Evolutionary conservation across 768 basidiomycete species (phyloP), one percentile per base, ranked within the genome.

Genomic region (Porpolomopsis calyptriformis): DNA sequence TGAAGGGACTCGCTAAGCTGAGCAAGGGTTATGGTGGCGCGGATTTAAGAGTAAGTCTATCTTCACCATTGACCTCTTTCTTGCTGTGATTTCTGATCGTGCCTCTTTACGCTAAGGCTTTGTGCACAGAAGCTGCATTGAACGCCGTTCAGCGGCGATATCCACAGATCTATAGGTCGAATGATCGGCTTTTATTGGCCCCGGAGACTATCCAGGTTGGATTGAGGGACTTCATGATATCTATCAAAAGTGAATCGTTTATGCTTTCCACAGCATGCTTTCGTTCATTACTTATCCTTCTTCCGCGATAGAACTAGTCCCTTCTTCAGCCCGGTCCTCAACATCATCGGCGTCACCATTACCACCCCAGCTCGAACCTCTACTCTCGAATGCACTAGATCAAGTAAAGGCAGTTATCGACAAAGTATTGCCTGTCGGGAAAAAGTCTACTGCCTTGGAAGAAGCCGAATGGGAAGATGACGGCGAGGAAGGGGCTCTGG

Each of bases 1-100:
- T 64, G 24, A 55, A 60, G 52, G 86, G 85, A 5, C 63, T 99
- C 42, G 88, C 92, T 1, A 81, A 80, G 62, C 64, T 93, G 47
- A 98, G 94, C 6, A 98, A 97, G 62, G 96, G 96, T 0, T 99
- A 98, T 61, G 96, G 89, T 20, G 96, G 96, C 52, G 96, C 96
- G 29, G 96, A 99, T 71, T 62, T 99, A 47, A 70, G 96, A 64
- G 94, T 94, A 53, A 51, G 85, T 68, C 8, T 41, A 35, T 22
- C 22, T 31, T 23, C 35, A 31, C 41, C 1, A 16, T 42, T 47
- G 22, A 45, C 23, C 9, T 35, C 16, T 23, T 53, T 48, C 49
- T 40, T 35, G 35, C 33, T 54, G 46, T 53, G 44, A 12, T 36
- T 50, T 12, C 36, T 6, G 12, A 16, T 29, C n/a, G 25, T 19